Base-by-base conservation (phyloP, 257 asterid species). In the Rhazya stricta region DNA sequence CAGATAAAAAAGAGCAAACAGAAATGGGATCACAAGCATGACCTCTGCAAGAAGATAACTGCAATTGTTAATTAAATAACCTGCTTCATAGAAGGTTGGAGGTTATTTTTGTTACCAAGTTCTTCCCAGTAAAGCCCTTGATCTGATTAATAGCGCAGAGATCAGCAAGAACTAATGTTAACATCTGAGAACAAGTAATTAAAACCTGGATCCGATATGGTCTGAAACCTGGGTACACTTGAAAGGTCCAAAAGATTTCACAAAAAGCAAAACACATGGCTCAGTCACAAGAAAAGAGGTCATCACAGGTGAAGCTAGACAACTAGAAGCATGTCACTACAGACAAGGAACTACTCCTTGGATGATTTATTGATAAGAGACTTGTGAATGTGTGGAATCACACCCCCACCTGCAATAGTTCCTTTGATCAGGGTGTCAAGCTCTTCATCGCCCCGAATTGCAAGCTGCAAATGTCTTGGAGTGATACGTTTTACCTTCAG, bases 361-460 rank as follows among this genome's bases (percentile, higher is more conserved):
- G 86, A 50, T 25, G 86, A 76, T 72, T 82, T 82, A 77, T 82
- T 82, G 75, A 82, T 82, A 54, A 82, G 86, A 2, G 86, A 82
- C 77, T 82, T 82, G 79, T 82, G 86, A 67, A 82, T 79, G 79
- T 82, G 85, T 0, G 86, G 86, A 58, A 82, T 82, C 56, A 82
- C 86, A 53, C 83, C 85, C 9, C 85, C 85, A 62, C 85, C 85
- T 6, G 85, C 85, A 30, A 82, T 82, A 56, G 85, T 82, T 67
- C 85, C 85, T 73, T 82, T 82, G 80, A 82, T 82, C 76, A 79
- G 83, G 5, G 85, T 82, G 62, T 82, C 85, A 12, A 82, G 85
- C 65, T 82, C 85, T 63, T 82, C 85, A 43, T 82, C 85, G 32
- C 85, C 85, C 3, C 85, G 85, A 62, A 82, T 82, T 11, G 85